Base-by-base conservation (phyloP, 306 rosid species). In the Quercus alba region DNA sequence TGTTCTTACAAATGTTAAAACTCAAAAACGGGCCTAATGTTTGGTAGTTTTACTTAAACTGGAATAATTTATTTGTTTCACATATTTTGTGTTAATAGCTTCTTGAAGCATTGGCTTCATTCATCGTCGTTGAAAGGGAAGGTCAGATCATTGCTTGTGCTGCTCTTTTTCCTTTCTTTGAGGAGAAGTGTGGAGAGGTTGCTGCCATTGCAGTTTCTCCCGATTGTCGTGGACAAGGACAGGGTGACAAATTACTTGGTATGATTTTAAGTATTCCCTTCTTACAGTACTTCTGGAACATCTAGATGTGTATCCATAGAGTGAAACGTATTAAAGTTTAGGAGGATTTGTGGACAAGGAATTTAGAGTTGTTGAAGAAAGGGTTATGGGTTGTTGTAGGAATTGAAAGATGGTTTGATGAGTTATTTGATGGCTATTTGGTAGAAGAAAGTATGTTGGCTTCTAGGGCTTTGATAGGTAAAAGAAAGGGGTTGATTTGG, bases 201-300 rank as follows among this genome's bases (percentile, higher is more conserved):
- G 99, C 98, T 81, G 91, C 97, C 28, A 88, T 96, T 81, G 99
- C 97, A 58, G 99, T 96, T 81, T 90, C 98, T 78, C 88, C 97
- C 4, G 97, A 96, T 75, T 93, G 98, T 75, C 98, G 90, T 18
- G 97, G 97, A 78, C 97, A 93, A 85, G 99, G 99, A 73, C 98
- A 90, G 79, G 99, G 99, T 55, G 97, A 96, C 82, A 93, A 93
- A 85, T 86, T 96, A 91, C 98, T 96, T 67, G 99, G 98, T 96
- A 93, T 73, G 87, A 59, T 69, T 63, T 79, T 84, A 17, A 49
- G 78, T 75, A 56, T 72, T 38, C 64, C 38, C 7, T 5, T 49
- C 0, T 84, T 75, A 71, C 15, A 26, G 44, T 35, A 38, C 68
- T 75, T 73, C n/a, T 35, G 64, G 54, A 56, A 76, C 68, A 79